Percentiles rank a stretch among this genome's conserved stretches.
Evolutionary conservation across 768 basidiomycete species (phyloP).

Genomic region (Leccinum truebloodii): DNA sequence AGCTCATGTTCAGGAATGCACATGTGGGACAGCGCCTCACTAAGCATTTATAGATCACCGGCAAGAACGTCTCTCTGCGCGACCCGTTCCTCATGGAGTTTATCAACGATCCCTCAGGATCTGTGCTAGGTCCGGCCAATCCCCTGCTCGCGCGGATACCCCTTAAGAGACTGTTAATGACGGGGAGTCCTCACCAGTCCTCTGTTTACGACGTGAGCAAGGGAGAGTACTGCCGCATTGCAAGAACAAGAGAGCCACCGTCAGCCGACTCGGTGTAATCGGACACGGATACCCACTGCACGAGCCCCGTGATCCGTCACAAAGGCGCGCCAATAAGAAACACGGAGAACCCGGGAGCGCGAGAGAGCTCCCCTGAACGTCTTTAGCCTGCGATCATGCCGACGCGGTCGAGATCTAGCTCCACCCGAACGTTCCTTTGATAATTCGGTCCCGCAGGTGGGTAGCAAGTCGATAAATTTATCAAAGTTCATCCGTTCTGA

Average conservation of each 20-base stretch:
- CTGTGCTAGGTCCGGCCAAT: not conserved
- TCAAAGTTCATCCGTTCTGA: not conserved
- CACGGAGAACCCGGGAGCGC: not conserved
- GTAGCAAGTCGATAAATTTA: not conserved
- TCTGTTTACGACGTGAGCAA: conserved; percentile 18
- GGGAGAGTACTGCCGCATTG: conserved; percentile 5
- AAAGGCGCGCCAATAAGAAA: not conserved
- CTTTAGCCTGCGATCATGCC: not conserved
- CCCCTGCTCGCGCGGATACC: not conserved
- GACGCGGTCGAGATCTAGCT: not conserved
- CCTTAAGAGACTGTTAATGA: not conserved
- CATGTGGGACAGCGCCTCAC: not conserved
- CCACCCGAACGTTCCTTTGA: not conserved
- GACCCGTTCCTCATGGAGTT: conserved; percentile 22
- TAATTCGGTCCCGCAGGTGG: conserved; percentile 6
- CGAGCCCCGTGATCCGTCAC: conserved; percentile 3
- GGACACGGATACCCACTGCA: conserved; percentile 1
- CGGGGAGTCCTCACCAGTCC: conserved; percentile 12
- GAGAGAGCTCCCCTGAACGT: not conserved
- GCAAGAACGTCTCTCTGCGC: conserved; percentile 18
- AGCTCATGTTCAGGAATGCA: conserved; percentile 20
- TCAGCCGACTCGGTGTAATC: not conserved
- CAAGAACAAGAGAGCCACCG: not conserved
- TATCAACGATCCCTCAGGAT: conserved; percentile 5
- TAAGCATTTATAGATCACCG: conserved; percentile 33